Conservation (phyloP, 2,329 filamentous ascomycete genomes). For the Tolypocladium capitatum region DNA sequence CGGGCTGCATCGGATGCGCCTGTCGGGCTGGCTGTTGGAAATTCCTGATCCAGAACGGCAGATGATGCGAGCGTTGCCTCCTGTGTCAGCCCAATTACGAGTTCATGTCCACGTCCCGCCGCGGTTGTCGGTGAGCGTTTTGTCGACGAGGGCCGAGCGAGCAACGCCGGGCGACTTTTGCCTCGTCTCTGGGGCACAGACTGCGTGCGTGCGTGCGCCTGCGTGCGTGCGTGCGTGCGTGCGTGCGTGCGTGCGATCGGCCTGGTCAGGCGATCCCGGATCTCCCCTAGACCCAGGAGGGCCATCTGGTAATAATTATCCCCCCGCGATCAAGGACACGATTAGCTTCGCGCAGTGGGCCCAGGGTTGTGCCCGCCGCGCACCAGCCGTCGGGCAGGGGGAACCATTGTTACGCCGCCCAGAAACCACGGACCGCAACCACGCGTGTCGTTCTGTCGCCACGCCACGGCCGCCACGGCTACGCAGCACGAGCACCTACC, state of each 20-base stretch:
- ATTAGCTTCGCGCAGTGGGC: neutral
- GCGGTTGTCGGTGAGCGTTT: neutral
- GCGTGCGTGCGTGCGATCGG: neutral
- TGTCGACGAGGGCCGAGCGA: neutral
- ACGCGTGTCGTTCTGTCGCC: too few species aligned
- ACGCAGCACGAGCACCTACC: too few species aligned
- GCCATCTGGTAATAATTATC: too few species aligned
- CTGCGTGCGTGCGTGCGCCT: neutral
- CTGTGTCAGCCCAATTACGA: neutral
- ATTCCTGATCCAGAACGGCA: neutral
- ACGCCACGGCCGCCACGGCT: too few species aligned
- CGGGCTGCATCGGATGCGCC: neutral
- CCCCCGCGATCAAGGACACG: slow-evolving; percentile 2
- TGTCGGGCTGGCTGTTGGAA: neutral
- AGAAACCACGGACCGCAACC: too few species aligned
- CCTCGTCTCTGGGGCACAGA: neutral
- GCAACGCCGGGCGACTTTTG: neutral
- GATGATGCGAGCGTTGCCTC: neutral
- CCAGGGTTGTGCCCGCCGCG: neutral
- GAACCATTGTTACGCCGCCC: neutral
- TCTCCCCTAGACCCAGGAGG: neutral
- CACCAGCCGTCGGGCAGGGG: neutral
- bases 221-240: neutral
- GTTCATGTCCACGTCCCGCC: neutral
- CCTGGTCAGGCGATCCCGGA: neutral